Conservation (phyloP, 1,139 yeast genomes). For the Hyphopichia fennica region DNA sequence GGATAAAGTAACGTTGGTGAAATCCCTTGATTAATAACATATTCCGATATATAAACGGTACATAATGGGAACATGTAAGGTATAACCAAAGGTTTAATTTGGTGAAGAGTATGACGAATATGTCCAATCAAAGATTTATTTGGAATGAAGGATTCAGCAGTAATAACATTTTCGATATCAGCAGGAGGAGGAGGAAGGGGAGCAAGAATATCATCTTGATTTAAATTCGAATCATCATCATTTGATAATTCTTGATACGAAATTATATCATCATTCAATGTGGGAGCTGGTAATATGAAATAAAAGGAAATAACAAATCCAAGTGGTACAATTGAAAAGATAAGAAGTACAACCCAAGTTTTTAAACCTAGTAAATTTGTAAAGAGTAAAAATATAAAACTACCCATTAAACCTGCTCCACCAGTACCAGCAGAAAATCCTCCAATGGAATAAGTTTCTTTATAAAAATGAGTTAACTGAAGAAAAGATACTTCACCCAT, state of each 20-base stretch:
- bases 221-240: too few relatives aligned
- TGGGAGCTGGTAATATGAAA: constrained; percentile 24
- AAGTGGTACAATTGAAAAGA: constrained; percentile 37
- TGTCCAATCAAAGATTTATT: constrained; percentile 17
- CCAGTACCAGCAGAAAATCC: constrained; percentile 97
- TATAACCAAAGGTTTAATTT: constrained; percentile 50
- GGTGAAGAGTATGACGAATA: constrained; percentile 34
- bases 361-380: constrained; percentile 36
- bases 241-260: constrained; percentile 3
- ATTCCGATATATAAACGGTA: constrained; percentile 83
- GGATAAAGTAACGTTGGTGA: constrained; percentile 86
- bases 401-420: constrained; percentile 87
- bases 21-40: constrained; percentile 86
- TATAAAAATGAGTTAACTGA: constrained; percentile 75
- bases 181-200: too few relatives aligned
- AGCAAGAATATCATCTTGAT: too few relatives aligned
- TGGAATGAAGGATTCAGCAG: not conserved
- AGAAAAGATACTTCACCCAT: constrained; percentile 87
- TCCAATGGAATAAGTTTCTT: constrained; percentile 54
- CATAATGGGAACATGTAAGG: constrained; percentile 85
- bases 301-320: constrained; percentile 34
- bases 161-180: not conserved
- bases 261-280: constrained; percentile 7
- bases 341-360: constrained; percentile 30
- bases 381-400: constrained; percentile 46